Evolutionary conservation across 371 early-diverging fungal genomes (phyloP).

Genomic region (Rhizomucor miehei): DNA sequence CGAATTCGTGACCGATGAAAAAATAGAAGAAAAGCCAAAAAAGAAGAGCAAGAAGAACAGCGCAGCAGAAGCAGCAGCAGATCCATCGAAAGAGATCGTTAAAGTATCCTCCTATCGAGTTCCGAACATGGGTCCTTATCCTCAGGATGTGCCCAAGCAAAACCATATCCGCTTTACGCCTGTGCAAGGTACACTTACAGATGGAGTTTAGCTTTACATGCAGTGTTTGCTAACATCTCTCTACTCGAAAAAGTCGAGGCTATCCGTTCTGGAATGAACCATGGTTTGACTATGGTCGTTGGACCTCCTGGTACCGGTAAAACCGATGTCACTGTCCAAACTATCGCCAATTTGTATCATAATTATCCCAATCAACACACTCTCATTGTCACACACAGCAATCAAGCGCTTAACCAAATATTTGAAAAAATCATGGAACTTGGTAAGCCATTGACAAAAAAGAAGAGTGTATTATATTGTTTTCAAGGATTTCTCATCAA

Average conservation of each 20-base stretch:
- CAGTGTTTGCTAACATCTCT: background rate
- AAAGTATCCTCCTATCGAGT: conserved; percentile 58
- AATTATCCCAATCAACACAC: conserved; percentile 85
- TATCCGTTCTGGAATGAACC: conserved; percentile 78
- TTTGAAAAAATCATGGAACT: conserved; percentile 88
- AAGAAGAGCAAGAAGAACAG: conserved; percentile 38
- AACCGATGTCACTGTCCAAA: conserved; percentile 95
- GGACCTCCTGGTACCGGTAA: conserved; percentile 98
- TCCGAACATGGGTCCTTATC: conserved; percentile 75
- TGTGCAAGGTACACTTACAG: conserved; percentile 58
- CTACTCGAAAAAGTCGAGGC: conserved; percentile 58
- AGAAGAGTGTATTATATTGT: background rate
- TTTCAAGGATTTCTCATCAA: background rate
- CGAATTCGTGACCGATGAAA: conserved; percentile 35
- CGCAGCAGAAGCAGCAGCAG: conserved; percentile 16
- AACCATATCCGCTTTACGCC: conserved; percentile 87
- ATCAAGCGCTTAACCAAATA: conserved; percentile 93
- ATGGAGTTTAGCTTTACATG: background rate
- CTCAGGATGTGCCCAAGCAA: conserved; percentile 56
- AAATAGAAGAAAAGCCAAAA: conserved; percentile 30
- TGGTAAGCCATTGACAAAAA: conserved; percentile 10
- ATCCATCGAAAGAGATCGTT: conserved; percentile 39
- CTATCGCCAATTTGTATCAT: conserved; percentile 90
- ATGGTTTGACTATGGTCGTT: conserved; percentile 88
- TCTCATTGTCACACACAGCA: conserved; percentile 91